Evolutionary conservation across 495 filamentous ascomycete species (phyloP).

Genomic region (Penicillium salamii): DNA sequence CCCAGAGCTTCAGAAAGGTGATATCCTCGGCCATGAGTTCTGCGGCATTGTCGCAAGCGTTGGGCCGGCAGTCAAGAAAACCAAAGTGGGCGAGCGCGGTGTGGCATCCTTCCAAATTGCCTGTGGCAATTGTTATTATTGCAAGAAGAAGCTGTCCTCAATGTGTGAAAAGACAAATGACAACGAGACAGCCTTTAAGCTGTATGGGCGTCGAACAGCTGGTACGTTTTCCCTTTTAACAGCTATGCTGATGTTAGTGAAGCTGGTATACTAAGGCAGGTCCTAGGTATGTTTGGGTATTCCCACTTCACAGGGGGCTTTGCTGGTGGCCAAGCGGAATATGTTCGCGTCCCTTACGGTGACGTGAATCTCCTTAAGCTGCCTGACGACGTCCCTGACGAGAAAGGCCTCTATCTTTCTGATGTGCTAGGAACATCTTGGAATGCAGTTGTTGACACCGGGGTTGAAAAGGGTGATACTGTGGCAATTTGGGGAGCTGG

Average conservation of each 20-base stretch:
- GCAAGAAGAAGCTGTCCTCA: constrained; percentile 44
- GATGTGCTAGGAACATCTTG: constrained; percentile 40
- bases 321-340: constrained; percentile 55
- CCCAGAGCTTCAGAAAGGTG: constrained; percentile 51
- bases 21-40: constrained; percentile 56
- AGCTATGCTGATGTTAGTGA: not conserved
- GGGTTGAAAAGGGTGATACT: constrained; percentile 33
- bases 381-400: constrained; percentile 52
- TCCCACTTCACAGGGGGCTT: constrained; percentile 66
- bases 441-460: constrained; percentile 31
- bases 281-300: constrained; percentile 21
- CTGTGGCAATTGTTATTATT: constrained; percentile 48
- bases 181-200: constrained; percentile 55
- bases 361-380: constrained; percentile 31
- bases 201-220: constrained; percentile 48
- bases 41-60: constrained; percentile 36
- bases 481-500: constrained; percentile 46
- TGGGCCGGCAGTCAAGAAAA: constrained; percentile 22
- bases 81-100: constrained; percentile 35
- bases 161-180: constrained; percentile 71
- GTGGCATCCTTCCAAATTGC: constrained; percentile 58
- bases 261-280: not conserved
- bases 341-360: constrained; percentile 37
- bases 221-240: constrained; percentile 11
- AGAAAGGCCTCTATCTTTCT: constrained; percentile 35